Evolutionary conservation across 2,329 filamentous ascomycete genomes (phyloP), one percentile per base, ranked within the genome.

Genomic region (Hypoxylon sp.): DNA sequence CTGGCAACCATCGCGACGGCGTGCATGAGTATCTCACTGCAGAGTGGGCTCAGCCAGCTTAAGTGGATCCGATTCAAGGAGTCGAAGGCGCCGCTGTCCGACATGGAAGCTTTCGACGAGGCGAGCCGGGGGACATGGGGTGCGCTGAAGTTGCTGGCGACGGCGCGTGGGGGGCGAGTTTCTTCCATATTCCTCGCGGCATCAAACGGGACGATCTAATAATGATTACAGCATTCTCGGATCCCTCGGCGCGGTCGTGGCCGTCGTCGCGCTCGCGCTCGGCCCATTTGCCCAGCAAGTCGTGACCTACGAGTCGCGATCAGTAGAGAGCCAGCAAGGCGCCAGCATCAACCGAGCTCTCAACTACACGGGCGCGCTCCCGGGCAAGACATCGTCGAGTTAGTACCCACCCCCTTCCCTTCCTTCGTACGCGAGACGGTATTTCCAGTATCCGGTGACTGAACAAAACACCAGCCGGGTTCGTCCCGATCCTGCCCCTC

Each of bases 11-110:
- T 76, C 2, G 70, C 73, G 1, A 73, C 72, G 6, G 70, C 74
- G 0, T 68, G 68, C 10, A 73, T 77, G 70, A 67, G 68, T 17
- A 64, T 76, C 4, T 71, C 74, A 1, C 61, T 77, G 3, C 73
- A 73, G 30, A 73, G 71, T 15, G 73, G 75, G 0, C 66, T 77
- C 26, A 72, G 72, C 15, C 74, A 76, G 62, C 59, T 76, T 5
- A 76, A 77, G 43, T 76, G 74, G 75, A 73, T 76, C 46, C 70
- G 71, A 2, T 74, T 77, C 65, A 74, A 72, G 67, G 69, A 69
- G 13, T 65, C 71, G 5, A 61, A 68, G 24, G 68, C 69, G n/a
- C 74, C 73, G 2, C 53, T 77, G 13, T 64, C 70, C 1, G 73
- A 76, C 11, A 75, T 77, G 71, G 75, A 77, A 62, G 59, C 67